Evolutionary conservation across 108 stramenopile species (phyloP).

Genomic region (Cyclotella kingstonii): DNA sequence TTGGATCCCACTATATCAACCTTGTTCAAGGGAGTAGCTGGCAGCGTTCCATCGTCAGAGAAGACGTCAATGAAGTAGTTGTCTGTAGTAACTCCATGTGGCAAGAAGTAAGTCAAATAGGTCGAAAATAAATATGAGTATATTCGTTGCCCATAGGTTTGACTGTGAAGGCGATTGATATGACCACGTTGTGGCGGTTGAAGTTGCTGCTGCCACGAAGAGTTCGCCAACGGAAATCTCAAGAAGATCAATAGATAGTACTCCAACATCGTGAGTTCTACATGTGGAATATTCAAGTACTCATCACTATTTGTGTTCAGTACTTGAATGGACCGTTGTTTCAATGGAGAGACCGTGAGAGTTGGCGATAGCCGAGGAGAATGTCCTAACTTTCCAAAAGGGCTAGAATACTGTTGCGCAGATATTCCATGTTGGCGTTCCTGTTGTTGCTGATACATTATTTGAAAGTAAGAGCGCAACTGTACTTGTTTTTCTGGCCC

Average conservation of each 20-base stretch:
- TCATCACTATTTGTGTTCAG: too few species aligned
- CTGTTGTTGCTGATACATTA: slow-evolving; percentile 7
- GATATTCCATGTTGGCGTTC: slow-evolving; percentile 6
- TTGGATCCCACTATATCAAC: slow-evolving; percentile 4
- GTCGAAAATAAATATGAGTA: slow-evolving; percentile 59
- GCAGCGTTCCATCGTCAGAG: not conserved
- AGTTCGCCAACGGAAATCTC: slow-evolving; percentile 62
- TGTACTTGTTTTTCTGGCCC: slow-evolving; percentile 14
- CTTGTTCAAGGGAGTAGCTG: not conserved
- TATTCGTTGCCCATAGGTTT: slow-evolving; percentile 63
- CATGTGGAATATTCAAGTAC: slow-evolving; percentile 7
- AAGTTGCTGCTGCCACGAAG: slow-evolving; percentile 14
- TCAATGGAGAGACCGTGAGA: not conserved
- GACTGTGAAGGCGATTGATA: not conserved
- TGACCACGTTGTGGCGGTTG: slow-evolving; percentile 9
- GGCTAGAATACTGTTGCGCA: not conserved
- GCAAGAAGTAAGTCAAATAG: slow-evolving; percentile 60
- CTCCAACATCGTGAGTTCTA: slow-evolving; percentile 66
- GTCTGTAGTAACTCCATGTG: slow-evolving; percentile 19
- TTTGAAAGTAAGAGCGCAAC: slow-evolving; percentile 19
- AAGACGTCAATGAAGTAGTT: slow-evolving; percentile 13
- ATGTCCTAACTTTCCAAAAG: not conserved
- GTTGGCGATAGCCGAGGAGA: not conserved
- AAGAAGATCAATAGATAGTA: slow-evolving; percentile 66
- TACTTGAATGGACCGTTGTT: not conserved